Evolutionary conservation across 2,329 filamentous ascomycete species (phyloP), one percentile per base, ranked within the genome.

Genomic region (Pestalotiopsis sp.): DNA sequence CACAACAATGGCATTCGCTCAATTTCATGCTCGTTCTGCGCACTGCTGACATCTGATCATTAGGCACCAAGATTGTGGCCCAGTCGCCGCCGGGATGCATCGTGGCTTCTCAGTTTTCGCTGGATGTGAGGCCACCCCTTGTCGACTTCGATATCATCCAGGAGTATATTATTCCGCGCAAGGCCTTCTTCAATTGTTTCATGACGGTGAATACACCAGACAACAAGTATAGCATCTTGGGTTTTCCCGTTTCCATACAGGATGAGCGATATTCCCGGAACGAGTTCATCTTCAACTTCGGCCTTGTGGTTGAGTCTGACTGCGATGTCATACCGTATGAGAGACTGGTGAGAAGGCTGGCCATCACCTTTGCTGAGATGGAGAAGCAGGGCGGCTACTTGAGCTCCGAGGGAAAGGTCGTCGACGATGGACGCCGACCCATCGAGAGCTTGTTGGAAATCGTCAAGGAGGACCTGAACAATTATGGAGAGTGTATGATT

Each of bases 271-370:
- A 98, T 77, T 90, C 92, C 76, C 91, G 96, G 69, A 97, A 97
- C 81, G 93, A 97, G 80, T 98, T 98, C 84, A 97, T 98, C 78
- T 99, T 98, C 88, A 98, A 98, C 80, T 97, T 98, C 78, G 94
- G 94, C 69, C 85, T 98, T 59, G 92, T 97, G 36, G 85, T 97
- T 64, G 88, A 92, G 65, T 81, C 81, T 61, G 84, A 86, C 65
- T 83, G 84, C 67, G 93, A 97, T 76, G 92, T 92, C 78, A 88
- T 89, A 63, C 92, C 91, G 41, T 97, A 94, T 79, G 93, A 95
- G 80, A 91, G 91, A 72, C 93, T 98, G 39, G 94, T 97, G 67
- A 86, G 92, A 72, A 93, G 97, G 75, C 85, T 98, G 65, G 96
- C 95, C 2, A 87, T 91, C 70, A 90, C 96, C 36, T 94, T 98